phyloP scores from a whole-genome alignment of 805 yeast species.

The Wickerhamomyces hampshirensis region DNA sequence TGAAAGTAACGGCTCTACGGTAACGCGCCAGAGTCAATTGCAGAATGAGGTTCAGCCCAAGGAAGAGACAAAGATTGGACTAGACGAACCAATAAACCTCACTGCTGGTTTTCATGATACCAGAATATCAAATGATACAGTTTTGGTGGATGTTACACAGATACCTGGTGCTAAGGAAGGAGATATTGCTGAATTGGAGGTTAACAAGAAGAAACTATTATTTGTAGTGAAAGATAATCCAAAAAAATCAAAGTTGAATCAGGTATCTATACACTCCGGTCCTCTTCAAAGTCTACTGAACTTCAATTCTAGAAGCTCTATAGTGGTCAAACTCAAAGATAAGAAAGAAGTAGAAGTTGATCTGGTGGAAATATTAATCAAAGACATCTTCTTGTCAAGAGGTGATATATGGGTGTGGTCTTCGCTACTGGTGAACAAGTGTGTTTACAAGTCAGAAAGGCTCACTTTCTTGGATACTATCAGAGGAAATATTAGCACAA shows the following conservation, averaged over 20 bases:
- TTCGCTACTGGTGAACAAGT: slow-evolving; percentile 50
- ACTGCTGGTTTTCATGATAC: slow-evolving; percentile 55
- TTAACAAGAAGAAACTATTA: slow-evolving; percentile 33
- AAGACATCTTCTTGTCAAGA: slow-evolving; percentile 75
- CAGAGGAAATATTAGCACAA: slow-evolving; percentile 57
- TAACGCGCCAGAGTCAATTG: background rate
- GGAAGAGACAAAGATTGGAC: slow-evolving; percentile 3
- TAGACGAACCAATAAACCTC: slow-evolving; percentile 17
- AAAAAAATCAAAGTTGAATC: slow-evolving; percentile 28
- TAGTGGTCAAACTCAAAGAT: slow-evolving; percentile 46
- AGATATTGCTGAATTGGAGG: slow-evolving; percentile 65
- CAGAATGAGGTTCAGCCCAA: background rate
- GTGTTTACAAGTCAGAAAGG: slow-evolving; percentile 64
- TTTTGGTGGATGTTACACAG: slow-evolving; percentile 54
- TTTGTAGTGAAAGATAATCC: slow-evolving; percentile 38
- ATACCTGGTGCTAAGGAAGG: slow-evolving; percentile 68
- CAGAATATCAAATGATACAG: slow-evolving; percentile 50
- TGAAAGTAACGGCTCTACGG: slow-evolving; percentile 16
- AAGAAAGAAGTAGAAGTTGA: slow-evolving; percentile 63
- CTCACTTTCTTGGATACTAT: slow-evolving; percentile 58
- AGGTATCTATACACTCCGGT: slow-evolving; percentile 56
- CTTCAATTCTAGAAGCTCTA: slow-evolving; percentile 62
- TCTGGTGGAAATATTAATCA: slow-evolving; percentile 73
- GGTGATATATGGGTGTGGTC: slow-evolving; percentile 93
- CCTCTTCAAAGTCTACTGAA: slow-evolving; percentile 57